Evolutionary conservation across 768 basidiomycete genomes (phyloP).

Genomic region (Tephrocybe rancida): DNA sequence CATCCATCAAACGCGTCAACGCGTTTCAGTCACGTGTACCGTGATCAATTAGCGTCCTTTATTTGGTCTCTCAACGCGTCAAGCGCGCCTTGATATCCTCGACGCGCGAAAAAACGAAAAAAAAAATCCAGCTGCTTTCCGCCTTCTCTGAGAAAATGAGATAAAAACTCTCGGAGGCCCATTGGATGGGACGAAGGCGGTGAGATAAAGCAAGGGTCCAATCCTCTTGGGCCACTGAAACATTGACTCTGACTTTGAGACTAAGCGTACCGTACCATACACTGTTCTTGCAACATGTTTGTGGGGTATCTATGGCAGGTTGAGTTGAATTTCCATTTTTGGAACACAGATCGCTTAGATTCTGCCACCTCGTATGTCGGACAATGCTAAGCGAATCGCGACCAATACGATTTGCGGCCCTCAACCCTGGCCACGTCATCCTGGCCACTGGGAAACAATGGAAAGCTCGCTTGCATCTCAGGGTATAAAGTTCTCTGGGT

Average conservation of each 20-base stretch:
- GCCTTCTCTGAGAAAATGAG: background rate
- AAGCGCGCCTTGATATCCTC: slow-evolving; percentile 1
- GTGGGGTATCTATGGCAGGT: too few species aligned
- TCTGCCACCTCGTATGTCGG: background rate
- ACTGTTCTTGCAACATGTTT: background rate
- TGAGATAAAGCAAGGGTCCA: slow-evolving; percentile 6
- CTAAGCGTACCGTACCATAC: background rate
- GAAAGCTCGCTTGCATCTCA: background rate
- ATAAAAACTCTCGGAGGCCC: background rate
- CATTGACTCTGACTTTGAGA: slow-evolving; percentile 5
- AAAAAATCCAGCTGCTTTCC: background rate
- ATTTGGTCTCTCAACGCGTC: slow-evolving; percentile 16
- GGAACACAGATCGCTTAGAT: slow-evolving; percentile 1
- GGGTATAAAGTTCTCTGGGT: background rate
- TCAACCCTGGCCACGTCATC: background rate
- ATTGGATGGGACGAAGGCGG: slow-evolving; percentile 4
- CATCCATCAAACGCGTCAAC: slow-evolving; percentile 39
- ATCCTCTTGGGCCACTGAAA: slow-evolving; percentile 7
- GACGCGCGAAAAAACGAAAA: slow-evolving; percentile 3
- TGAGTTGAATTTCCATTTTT: background rate
- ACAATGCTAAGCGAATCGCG: background rate
- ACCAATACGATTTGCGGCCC: background rate
- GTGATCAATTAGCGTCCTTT: slow-evolving; percentile 19
- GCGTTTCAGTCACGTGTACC: slow-evolving; percentile 36
- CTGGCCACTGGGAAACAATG: slow-evolving; percentile 1